These are phyloP conservation scores for Periconia sp. DNA, from an alignment of 2,329 filamentous ascomycete genomes.

Conservation along the genomic window DNA sequence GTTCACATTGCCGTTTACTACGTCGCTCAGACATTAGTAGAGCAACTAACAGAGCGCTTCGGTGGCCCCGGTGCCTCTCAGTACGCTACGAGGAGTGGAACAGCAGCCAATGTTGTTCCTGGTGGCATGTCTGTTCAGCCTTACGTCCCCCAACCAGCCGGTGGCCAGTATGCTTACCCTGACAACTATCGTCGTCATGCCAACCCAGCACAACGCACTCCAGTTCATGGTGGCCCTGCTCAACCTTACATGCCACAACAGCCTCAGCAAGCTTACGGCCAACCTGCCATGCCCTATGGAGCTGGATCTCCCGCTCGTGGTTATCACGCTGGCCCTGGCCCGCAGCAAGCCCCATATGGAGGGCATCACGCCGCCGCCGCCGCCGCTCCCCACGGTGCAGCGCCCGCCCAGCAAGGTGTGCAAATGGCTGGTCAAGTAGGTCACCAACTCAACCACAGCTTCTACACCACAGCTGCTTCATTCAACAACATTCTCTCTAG, in stretches of 20 bases:
- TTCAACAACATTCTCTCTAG: background rate
- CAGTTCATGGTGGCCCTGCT: slow-evolving; percentile 68
- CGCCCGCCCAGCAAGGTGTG: slow-evolving; percentile 67
- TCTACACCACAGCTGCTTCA: background rate
- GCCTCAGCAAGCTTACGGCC: slow-evolving; percentile 49
- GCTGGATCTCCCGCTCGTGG: slow-evolving; percentile 67
- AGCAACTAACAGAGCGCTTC: slow-evolving; percentile 96
- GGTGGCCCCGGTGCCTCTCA: slow-evolving; percentile 95
- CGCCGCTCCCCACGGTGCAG: slow-evolving; percentile 64
- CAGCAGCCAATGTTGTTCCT: slow-evolving; percentile 88
- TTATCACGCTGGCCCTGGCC: slow-evolving; percentile 77
- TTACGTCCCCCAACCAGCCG: slow-evolving; percentile 89
- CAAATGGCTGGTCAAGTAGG: slow-evolving; percentile 65
- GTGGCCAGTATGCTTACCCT: slow-evolving; percentile 87
- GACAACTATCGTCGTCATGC: slow-evolving; percentile 77
- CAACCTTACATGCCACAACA: slow-evolving; percentile 73
- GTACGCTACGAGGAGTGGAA: slow-evolving; percentile 92
- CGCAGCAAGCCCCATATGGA: slow-evolving; percentile 70
- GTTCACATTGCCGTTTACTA: slow-evolving; percentile 99
- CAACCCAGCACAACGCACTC: slow-evolving; percentile 70
- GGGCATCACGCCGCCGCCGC: slow-evolving; percentile 58
- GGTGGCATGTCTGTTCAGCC: slow-evolving; percentile 99
- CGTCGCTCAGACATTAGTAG: slow-evolving; percentile 93
- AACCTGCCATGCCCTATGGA: slow-evolving; percentile 77
- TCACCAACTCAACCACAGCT: background rate